phyloP scores from a whole-genome alignment of 2,329 filamentous ascomycete genomes.

The Calonectria pauciramosa region DNA sequence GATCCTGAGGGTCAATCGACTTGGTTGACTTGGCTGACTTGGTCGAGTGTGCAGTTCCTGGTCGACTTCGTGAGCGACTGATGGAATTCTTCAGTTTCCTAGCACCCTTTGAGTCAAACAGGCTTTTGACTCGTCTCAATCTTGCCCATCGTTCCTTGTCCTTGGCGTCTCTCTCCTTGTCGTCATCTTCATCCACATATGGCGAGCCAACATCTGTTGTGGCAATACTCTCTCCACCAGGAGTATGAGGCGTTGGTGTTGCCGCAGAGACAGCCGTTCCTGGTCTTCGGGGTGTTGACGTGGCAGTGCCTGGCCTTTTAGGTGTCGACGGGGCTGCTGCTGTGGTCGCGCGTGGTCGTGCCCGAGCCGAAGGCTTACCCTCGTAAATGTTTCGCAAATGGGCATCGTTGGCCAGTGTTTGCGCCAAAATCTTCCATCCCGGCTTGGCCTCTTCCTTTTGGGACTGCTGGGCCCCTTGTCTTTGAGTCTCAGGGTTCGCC shows the following conservation, averaged over 20 bases:
- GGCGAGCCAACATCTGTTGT: constrained; percentile 22
- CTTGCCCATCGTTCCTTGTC: constrained; percentile 83
- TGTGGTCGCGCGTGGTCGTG: constrained; percentile 28
- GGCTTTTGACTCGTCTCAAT: constrained; percentile 77
- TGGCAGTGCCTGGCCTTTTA: constrained; percentile 34
- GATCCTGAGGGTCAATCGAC: constrained; percentile 24
- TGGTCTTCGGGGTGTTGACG: constrained; percentile 40
- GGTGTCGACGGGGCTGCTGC: constrained; percentile 39
- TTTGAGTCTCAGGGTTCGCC: constrained; percentile 76
- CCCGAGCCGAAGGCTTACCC: constrained; percentile 42
- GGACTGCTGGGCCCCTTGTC: constrained; percentile 50
- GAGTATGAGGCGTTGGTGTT: constrained; percentile 26
- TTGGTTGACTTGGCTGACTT: constrained; percentile 37
- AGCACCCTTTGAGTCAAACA: constrained; percentile 75
- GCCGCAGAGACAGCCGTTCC: constrained; percentile 32
- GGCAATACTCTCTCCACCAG: constrained; percentile 26
- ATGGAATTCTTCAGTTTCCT: constrained; percentile 63
- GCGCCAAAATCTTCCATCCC: constrained; percentile 68
- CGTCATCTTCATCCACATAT: constrained; percentile 52
- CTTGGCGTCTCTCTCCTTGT: constrained; percentile 65
- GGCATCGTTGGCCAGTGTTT: constrained; percentile 71
- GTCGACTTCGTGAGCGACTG: constrained; percentile 50
- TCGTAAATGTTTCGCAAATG: constrained; percentile 60
- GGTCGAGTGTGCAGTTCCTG: constrained; percentile 55
- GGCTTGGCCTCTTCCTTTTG: constrained; percentile 55